Conservation (phyloP, 2,329 filamentous ascomycete species). For the Colletotrichum sp. region DNA sequence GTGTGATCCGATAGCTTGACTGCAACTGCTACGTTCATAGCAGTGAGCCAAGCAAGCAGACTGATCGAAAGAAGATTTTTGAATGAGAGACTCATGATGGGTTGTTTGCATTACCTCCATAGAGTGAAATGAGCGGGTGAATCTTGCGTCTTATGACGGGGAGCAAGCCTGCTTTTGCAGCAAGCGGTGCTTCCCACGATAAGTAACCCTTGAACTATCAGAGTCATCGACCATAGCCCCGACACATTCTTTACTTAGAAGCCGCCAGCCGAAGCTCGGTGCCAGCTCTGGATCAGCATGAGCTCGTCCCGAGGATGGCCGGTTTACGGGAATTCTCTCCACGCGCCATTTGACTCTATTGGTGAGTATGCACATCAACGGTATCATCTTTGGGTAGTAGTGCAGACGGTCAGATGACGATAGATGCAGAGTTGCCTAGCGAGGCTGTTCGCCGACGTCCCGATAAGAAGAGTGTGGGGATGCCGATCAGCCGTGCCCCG, state of each 20-base stretch:
- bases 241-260: neutral
- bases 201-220: neutral
- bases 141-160: neutral
- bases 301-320: no score
- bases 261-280: neutral
- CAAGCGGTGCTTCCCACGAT: neutral
- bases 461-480: no score
- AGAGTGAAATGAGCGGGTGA: neutral
- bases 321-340: no score
- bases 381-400: no score
- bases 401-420: no score
- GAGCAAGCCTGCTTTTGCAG: neutral
- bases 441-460: no score
- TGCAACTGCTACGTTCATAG: neutral
- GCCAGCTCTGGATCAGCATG: no score
- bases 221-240: neutral
- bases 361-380: no score
- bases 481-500: no score
- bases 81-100: neutral
- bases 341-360: no score
- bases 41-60: neutral
- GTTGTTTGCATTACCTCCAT: neutral
- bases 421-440: no score
- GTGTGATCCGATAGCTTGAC: slow-evolving; percentile 28
- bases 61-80: neutral